A percentile compares a stretch with the other conserved stretches of the same genome.
These are phyloP conservation scores for Cudoniella acicularis DNA, from an alignment of 495 filamentous ascomycete genomes.

Conservation along the genomic window DNA sequence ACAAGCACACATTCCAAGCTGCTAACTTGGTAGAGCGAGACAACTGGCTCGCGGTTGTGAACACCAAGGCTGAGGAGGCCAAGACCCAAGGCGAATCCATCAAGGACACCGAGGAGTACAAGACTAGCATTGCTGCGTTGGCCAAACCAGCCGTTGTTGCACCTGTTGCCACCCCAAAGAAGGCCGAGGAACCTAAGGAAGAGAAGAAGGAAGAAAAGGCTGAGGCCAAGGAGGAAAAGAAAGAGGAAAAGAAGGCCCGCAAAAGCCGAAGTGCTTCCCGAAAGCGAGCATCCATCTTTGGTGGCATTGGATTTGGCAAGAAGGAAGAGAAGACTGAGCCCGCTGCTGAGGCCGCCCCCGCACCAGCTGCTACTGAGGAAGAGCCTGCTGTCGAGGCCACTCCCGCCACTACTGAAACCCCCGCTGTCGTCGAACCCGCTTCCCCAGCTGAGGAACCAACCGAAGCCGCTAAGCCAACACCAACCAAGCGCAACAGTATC, in stretches of 20 bases:
- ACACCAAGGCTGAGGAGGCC: slow-evolving; percentile 72
- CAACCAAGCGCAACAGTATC: slow-evolving; percentile 39
- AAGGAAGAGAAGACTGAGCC: slow-evolving; percentile 55
- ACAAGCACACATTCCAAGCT: slow-evolving; percentile 90
- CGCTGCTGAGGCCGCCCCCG: slow-evolving; percentile 34
- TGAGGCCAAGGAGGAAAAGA: slow-evolving; percentile 41
- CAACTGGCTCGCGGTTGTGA: slow-evolving; percentile 78
- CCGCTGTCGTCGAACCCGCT: slow-evolving; percentile 29
- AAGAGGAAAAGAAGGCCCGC: slow-evolving; percentile 49
- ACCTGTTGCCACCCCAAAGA: slow-evolving; percentile 38
- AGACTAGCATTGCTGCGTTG: slow-evolving; percentile 69
- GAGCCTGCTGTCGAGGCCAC: slow-evolving; percentile 35
- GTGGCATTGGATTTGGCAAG: slow-evolving; percentile 69
- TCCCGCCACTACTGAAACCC: slow-evolving; percentile 25
- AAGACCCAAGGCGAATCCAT: slow-evolving; percentile 68
- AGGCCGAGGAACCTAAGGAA: slow-evolving; percentile 36
- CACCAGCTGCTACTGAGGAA: slow-evolving; percentile 35
- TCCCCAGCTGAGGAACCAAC: slow-evolving; percentile 29
- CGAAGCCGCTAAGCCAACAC: slow-evolving; percentile 24
- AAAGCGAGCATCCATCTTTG: slow-evolving; percentile 85
- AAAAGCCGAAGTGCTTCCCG: slow-evolving; percentile 71
- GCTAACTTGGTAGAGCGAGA: slow-evolving; percentile 71
- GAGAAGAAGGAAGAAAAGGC: slow-evolving; percentile 40
- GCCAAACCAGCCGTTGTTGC: slow-evolving; percentile 50
- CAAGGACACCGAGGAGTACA: slow-evolving; percentile 70